These are phyloP conservation scores for Veloboletus limbatus DNA, from an alignment of 1,284 basidiomycete genomes.

Conservation along the genomic window DNA sequence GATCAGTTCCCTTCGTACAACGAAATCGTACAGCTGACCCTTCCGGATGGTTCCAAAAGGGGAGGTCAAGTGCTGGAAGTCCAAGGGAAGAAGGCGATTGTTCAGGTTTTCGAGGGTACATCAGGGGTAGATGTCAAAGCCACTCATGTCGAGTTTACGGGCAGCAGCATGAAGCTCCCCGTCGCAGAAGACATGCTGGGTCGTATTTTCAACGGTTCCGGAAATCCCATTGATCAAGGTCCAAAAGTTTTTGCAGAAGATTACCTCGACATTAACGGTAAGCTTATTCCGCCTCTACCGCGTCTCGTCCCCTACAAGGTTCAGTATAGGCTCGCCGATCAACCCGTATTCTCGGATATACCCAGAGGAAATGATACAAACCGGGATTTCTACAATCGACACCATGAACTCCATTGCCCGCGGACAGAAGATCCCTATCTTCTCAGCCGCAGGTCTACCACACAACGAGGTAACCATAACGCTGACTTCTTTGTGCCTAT, in stretches of 20 bases:
- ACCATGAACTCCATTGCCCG: constrained; percentile 99
- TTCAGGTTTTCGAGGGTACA: constrained; percentile 99
- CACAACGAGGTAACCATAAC: constrained; percentile 84
- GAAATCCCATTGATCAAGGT: constrained; percentile 97
- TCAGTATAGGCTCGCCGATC: constrained; percentile 84
- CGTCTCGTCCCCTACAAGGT: constrained; percentile 19
- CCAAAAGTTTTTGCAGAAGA: constrained; percentile 99
- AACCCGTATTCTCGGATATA: constrained; percentile 99
- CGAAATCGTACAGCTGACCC: constrained; percentile 95
- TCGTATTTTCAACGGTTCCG: constrained; percentile 98
- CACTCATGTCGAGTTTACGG: constrained; percentile 98
- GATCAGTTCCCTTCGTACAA: constrained; percentile 97
- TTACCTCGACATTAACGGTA: constrained; percentile 98
- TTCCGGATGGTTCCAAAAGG: constrained; percentile 93
- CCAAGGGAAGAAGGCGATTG: constrained; percentile 97
- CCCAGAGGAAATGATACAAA: constrained; percentile 99
- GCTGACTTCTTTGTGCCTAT: constrained; percentile 18
- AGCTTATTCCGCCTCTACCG: constrained; percentile 25
- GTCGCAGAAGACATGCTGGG: constrained; percentile 99
- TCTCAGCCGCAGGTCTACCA: constrained; percentile 97
- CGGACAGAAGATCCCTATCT: constrained; percentile 99
- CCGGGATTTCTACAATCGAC: constrained; percentile 99
- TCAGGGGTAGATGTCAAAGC: constrained; percentile 96
- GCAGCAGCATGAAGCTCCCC: constrained; percentile 97
- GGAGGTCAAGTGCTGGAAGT: constrained; percentile 99